These are phyloP conservation scores for Lentinula aciculospora DNA, from an alignment of 768 basidiomycete genomes.

Conservation along the genomic window DNA sequence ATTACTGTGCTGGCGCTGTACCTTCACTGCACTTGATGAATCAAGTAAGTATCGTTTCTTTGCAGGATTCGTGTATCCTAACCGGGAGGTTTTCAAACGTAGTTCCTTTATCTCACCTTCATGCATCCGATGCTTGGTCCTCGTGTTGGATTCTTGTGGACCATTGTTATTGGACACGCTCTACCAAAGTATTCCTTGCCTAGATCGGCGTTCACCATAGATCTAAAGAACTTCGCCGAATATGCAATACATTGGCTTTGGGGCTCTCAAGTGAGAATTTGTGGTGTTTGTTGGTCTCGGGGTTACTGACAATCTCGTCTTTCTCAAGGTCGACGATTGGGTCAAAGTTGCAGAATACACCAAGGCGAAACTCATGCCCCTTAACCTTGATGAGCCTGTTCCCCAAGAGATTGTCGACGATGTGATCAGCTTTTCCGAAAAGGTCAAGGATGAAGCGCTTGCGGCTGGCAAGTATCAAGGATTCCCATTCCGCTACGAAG, in stretches of 20 bases:
- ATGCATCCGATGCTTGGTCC: conserved; percentile 12
- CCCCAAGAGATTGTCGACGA: conserved; percentile 12
- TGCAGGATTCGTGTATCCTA: too few relatives aligned
- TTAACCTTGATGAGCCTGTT: conserved; percentile 11
- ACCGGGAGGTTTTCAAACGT: background rate
- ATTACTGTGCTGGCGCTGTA: background rate
- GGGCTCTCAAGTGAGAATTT: conserved; percentile 10
- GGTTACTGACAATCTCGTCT: too few relatives aligned
- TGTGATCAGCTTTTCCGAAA: conserved; percentile 11
- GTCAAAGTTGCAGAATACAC: conserved; percentile 12
- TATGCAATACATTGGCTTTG: conserved; percentile 12
- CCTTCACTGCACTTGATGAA: background rate
- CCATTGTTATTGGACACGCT: conserved; percentile 9
- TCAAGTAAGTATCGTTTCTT: background rate
- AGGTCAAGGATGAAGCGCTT: conserved; percentile 10
- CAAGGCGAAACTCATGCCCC: conserved; percentile 9
- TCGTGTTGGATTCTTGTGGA: conserved; percentile 12
- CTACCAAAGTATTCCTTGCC: conserved; percentile 11
- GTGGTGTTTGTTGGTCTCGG: background rate
- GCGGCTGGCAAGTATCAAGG: conserved; percentile 11
- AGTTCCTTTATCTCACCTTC: conserved; percentile 15
- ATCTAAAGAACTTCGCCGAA: conserved; percentile 8
- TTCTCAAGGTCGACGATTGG: conserved; percentile 11
- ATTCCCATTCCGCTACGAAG: conserved; percentile 13
- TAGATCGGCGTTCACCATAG: conserved; percentile 8